These are phyloP conservation scores for Mucor lusitanicus DNA, from an alignment of 371 early-diverging fungal genomes.

Conservation along the genomic window DNA sequence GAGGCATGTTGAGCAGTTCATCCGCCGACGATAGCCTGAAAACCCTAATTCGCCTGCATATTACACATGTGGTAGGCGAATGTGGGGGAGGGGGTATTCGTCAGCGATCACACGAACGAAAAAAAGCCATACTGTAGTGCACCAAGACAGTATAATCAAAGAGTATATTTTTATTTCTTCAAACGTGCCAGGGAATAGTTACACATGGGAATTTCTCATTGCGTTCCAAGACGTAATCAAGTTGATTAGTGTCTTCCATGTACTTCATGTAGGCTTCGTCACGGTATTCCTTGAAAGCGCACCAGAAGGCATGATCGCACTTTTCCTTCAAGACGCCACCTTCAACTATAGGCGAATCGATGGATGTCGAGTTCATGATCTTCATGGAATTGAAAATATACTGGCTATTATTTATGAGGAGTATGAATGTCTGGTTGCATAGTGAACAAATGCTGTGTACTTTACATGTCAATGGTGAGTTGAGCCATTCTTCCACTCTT, in stretches of 20 bases:
- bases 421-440: neutral
- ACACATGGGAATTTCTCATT: slow-evolving; percentile 18
- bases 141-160: neutral
- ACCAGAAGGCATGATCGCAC: slow-evolving; percentile 38
- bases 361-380: slow-evolving; percentile 15
- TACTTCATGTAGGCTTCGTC: slow-evolving; percentile 18
- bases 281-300: slow-evolving; percentile 22
- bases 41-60: too few species aligned
- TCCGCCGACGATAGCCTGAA: too few species aligned
- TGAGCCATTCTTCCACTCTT: slow-evolving; percentile 29
- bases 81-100: too few species aligned
- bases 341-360: slow-evolving; percentile 16
- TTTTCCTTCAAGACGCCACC: slow-evolving; percentile 32
- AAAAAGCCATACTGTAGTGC: too few species aligned
- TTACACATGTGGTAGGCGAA: too few species aligned
- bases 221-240: slow-evolving; percentile 15
- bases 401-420: slow-evolving; percentile 17
- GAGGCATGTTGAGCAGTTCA: too few species aligned
- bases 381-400: slow-evolving; percentile 26
- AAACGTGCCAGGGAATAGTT: neutral
- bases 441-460: neutral
- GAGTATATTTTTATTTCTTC: neutral
- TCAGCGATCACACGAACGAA: too few species aligned
- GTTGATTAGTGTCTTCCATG: slow-evolving; percentile 12
- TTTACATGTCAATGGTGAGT: slow-evolving; percentile 31